Percentiles rank a stretch among this genome's conserved stretches.
Evolutionary conservation across 202 grass and related monocot species (phyloP).

Genomic region (Panicum virgatum): DNA sequence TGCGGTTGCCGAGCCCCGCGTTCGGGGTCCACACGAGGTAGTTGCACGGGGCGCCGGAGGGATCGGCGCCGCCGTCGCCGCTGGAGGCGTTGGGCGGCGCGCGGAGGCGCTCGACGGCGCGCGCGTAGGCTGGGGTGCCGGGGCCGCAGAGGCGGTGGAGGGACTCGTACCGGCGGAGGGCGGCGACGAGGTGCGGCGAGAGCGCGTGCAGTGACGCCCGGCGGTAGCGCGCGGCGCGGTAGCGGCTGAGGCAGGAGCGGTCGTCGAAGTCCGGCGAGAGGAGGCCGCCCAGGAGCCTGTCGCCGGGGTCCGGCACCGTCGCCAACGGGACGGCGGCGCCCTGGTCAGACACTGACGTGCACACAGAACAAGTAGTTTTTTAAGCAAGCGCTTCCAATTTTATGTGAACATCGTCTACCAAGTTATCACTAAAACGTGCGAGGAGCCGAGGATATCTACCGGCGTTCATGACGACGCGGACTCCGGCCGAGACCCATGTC

Average conservation of each 20-base stretch:
- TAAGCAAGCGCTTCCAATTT: background rate
- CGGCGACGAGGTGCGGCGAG: constrained; percentile 47
- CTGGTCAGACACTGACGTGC: background rate
- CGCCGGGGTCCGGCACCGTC: constrained; percentile 14
- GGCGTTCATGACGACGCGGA: constrained; percentile 10
- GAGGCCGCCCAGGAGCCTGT: constrained; percentile 54
- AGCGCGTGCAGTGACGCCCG: constrained; percentile 46
- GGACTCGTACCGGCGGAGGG: constrained; percentile 60
- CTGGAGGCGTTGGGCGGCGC: constrained; percentile 18
- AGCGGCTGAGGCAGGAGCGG: constrained; percentile 63
- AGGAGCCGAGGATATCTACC: constrained; percentile 8
- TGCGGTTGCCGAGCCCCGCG: constrained; percentile 66
- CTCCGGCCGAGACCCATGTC: constrained; percentile 11
- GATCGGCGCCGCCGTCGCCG: background rate
- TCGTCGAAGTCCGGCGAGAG: constrained; percentile 55
- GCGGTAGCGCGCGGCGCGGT: constrained; percentile 50
- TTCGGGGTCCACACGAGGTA: constrained; percentile 63
- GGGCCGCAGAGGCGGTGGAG: constrained; percentile 55
- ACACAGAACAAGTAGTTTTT: background rate
- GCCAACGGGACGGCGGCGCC: background rate
- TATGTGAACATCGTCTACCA: background rate
- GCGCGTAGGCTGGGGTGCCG: constrained; percentile 43
- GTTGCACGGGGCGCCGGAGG: constrained; percentile 51
- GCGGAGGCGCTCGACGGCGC: constrained; percentile 41
- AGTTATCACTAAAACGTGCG: too few species aligned